Evolutionary conservation across 2,329 filamentous ascomycete species (phyloP), one percentile per base, ranked within the genome.

Genomic region (Penicillium sp.): DNA sequence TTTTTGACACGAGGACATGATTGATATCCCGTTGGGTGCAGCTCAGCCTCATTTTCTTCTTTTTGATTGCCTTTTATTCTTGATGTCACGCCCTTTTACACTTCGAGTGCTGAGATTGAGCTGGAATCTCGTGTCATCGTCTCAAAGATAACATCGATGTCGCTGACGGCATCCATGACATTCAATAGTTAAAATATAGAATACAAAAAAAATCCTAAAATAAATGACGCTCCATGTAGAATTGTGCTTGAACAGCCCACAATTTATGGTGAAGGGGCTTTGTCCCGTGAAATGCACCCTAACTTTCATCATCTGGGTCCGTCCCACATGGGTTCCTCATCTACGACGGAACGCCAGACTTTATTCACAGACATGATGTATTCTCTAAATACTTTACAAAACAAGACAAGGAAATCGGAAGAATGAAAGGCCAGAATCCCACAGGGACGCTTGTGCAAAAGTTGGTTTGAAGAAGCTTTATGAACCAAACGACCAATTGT

Each of bases 361-460:
- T 21, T 39, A 16, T 39, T 21, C 18, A 42, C 24, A 26, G 41
- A 28, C 23, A 12, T 42, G 41, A 18, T 53, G 50, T 58, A 49
- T 57, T 55, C 57, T 60, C 57, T 60, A 60, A 43, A 48, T 45
- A 36, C 36, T 51, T 49, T 58, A 58, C 52, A 60, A 50, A 58
- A 60, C 51, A 60, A 47, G 46, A 54, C 49, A 57, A 52, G 48
- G 45, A 53, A 57, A 48, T 33, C 52, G 39, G 49, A 36, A 39
- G 48, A 58, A 33, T 49, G 58, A 60, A 45, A 47, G 48, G 47
- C 49, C 23, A 51, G 24, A 52, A 47, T 60, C 53, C 54, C 54
- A 39, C 52, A 50, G 51, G 51, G 47, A 64, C 53, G 48, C 53
- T 46, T 53, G 38, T 58, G 42, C 45, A 47, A 53, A 54, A 52